A percentile compares a stretch with the other conserved stretches of the same genome.
These are phyloP conservation scores for Litsea cubeba DNA, from an alignment of 164 flowering plant species.

Conservation along the genomic window DNA sequence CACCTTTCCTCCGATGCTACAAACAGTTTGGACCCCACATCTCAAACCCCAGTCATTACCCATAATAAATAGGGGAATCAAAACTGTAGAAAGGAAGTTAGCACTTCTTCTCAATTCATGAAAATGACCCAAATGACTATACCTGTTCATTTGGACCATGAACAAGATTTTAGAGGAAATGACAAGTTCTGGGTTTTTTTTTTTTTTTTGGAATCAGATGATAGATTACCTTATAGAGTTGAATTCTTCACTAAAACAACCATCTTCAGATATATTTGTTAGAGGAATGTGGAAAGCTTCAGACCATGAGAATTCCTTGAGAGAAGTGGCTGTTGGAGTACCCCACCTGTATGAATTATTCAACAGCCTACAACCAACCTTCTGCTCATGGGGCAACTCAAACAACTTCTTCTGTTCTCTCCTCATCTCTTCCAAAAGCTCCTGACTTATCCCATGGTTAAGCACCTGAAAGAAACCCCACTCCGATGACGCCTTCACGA, in stretches of 20 bases:
- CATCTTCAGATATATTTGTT: conserved; percentile 40
- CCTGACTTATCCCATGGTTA: conserved; percentile 63
- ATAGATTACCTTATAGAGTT: conserved; percentile 33
- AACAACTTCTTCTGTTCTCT: conserved; percentile 61
- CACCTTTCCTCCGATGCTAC: no score
- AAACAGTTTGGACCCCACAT: no score
- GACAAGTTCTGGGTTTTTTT: no score
- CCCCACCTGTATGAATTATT: conserved; percentile 75
- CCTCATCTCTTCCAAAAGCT: conserved; percentile 53
- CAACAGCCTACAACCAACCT: conserved; percentile 38
- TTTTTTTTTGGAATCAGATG: no score
- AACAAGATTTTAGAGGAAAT: background rate
- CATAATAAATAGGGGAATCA: no score
- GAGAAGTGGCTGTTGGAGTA: conserved; percentile 45
- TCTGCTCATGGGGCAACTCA: conserved; percentile 47
- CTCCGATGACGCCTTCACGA: conserved; percentile 50
- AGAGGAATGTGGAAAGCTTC: conserved; percentile 80
- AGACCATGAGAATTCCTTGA: conserved; percentile 63
- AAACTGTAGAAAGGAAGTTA: no score
- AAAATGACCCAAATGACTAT: background rate
- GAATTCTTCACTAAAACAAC: conserved; percentile 41
- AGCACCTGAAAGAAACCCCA: conserved; percentile 91
- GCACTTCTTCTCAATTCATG: no score
- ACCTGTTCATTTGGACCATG: background rate
- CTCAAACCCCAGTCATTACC: no score